phyloP scores from a whole-genome alignment of 2,329 filamentous ascomycete species.

The Verticillium alfalfae region DNA sequence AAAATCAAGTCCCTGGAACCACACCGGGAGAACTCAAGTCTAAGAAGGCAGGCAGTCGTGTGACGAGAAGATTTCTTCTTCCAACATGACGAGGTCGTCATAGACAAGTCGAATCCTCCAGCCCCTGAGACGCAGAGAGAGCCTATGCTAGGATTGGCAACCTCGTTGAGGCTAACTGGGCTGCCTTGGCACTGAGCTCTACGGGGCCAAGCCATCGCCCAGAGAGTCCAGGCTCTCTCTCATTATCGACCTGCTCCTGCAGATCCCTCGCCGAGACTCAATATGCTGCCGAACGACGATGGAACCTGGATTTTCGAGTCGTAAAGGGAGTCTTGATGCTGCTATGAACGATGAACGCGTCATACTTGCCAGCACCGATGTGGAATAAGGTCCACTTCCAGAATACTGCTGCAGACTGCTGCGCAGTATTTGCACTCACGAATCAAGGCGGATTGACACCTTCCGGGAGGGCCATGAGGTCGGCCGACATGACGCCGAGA shows the following conservation, averaged over 20 bases:
- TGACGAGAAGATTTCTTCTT: too few relatives aligned
- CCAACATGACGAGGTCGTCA: too few relatives aligned
- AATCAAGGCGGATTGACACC: neutral
- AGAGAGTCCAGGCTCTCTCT: neutral
- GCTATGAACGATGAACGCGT: neutral
- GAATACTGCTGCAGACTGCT: neutral
- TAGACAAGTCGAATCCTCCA: too few relatives aligned
- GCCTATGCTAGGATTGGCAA: neutral
- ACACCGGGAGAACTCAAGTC: too few relatives aligned
- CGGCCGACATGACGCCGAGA: neutral
- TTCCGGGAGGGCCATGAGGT: neutral
- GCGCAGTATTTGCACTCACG: neutral
- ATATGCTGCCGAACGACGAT: neutral
- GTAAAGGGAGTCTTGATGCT: neutral
- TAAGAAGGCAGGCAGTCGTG: too few relatives aligned
- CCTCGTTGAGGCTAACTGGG: neutral
- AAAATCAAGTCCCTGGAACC: too few relatives aligned
- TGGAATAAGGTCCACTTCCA: neutral
- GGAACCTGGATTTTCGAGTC: neutral
- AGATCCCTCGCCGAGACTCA: neutral
- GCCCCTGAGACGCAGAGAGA: too few relatives aligned
- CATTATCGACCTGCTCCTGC: neutral
- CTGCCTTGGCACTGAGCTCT: neutral
- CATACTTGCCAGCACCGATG: neutral
- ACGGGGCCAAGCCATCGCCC: neutral